phyloP scores from a whole-genome alignment of 1,284 basidiomycete species.

The Tranzscheliella williamsii region DNA sequence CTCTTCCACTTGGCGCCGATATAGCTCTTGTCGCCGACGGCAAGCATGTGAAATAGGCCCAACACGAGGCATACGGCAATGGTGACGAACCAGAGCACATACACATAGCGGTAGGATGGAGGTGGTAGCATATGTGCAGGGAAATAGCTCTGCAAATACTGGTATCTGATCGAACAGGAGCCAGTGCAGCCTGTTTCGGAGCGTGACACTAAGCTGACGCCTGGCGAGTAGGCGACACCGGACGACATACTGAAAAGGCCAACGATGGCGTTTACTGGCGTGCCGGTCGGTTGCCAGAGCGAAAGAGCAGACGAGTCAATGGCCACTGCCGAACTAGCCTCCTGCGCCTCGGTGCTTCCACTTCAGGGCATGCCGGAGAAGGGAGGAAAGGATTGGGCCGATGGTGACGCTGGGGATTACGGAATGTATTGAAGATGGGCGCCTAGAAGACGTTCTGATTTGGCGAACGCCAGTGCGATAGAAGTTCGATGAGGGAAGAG shows the following conservation, averaged over 20 bases:
- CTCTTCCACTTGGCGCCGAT: slow-evolving; percentile 54
- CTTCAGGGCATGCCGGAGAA: too few species aligned
- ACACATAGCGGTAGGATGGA: slow-evolving; percentile 62
- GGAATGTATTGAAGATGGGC: too few species aligned
- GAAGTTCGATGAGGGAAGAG: too few species aligned
- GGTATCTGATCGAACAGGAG: slow-evolving; percentile 43
- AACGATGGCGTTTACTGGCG: neutral
- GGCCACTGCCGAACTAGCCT: too few species aligned
- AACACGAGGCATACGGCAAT: slow-evolving; percentile 51
- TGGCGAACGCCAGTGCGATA: too few species aligned
- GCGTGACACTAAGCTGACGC: slow-evolving; percentile 6
- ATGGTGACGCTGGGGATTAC: too few species aligned
- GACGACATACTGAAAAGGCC: slow-evolving; percentile 9
- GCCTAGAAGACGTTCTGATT: too few species aligned
- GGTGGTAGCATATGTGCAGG: slow-evolving; percentile 61
- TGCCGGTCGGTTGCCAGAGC: too few species aligned
- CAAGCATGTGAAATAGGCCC: slow-evolving; percentile 55
- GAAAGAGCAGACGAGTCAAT: too few species aligned
- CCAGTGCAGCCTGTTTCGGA: slow-evolving; percentile 4
- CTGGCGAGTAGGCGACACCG: slow-evolving; percentile 26
- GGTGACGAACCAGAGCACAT: slow-evolving; percentile 62
- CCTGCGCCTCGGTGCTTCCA: too few species aligned
- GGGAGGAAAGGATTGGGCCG: too few species aligned
- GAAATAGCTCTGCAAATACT: slow-evolving; percentile 56
- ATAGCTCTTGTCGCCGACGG: slow-evolving; percentile 46